Conservation (phyloP, 192 early-diverging fungal species). For the Gaertneriomyces semiglobifer region DNA sequence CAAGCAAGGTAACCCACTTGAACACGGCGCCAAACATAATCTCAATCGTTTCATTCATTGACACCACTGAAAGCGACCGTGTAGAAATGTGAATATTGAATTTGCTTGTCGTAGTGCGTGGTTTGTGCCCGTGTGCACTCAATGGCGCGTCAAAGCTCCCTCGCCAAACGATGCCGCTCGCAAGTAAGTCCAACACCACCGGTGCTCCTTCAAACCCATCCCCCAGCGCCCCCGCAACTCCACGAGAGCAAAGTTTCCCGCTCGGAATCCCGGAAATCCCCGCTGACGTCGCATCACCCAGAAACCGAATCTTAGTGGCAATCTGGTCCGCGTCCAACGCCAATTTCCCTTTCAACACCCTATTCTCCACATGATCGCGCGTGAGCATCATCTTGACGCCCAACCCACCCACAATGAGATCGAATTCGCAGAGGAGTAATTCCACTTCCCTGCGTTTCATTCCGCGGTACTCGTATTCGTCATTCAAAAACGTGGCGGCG, state of each 20-base stretch:
- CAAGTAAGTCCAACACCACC: slow-evolving; percentile 33
- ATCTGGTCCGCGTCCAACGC: slow-evolving; percentile 53
- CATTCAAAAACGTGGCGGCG: slow-evolving; percentile 16
- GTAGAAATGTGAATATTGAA: slow-evolving; percentile 10
- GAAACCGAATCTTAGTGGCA: slow-evolving; percentile 56
- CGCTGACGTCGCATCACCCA: slow-evolving; percentile 42
- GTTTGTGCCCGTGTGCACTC: not conserved
- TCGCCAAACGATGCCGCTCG: slow-evolving; percentile 40
- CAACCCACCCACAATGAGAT: slow-evolving; percentile 36
- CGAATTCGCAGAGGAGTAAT: slow-evolving; percentile 59
- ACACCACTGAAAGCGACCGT: slow-evolving; percentile 44
- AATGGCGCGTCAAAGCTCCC: slow-evolving; percentile 3
- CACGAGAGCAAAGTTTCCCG: slow-evolving; percentile 39
- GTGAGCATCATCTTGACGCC: slow-evolving; percentile 1
- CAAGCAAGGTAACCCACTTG: slow-evolving; percentile 62
- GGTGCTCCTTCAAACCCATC: slow-evolving; percentile 26
- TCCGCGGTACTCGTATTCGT: slow-evolving; percentile 48
- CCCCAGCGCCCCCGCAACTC: not conserved
- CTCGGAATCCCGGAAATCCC: slow-evolving; percentile 63
- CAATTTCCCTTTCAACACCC: slow-evolving; percentile 19
- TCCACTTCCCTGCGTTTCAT: slow-evolving; percentile 21
- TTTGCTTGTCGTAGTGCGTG: not conserved
- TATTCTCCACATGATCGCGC: not conserved
- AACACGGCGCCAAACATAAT: slow-evolving; percentile 66
- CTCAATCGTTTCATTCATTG: slow-evolving; percentile 69